These are phyloP conservation scores for Tuber calosporum DNA, from an alignment of 495 filamentous ascomycete genomes.

Conservation along the genomic window DNA sequence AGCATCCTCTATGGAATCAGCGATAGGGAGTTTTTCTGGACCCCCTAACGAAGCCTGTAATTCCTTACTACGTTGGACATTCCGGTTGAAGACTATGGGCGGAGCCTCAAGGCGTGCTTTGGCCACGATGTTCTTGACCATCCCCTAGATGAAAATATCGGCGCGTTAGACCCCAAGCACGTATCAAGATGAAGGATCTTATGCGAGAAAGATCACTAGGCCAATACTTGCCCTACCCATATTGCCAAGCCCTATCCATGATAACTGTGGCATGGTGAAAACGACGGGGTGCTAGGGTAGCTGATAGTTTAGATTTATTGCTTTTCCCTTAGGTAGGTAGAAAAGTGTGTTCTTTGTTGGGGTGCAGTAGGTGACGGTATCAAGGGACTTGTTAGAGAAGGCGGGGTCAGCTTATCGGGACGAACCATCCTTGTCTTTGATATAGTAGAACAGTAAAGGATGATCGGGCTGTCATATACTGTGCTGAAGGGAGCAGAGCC, in stretches of 20 bases:
- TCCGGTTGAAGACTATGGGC: constrained; percentile 75
- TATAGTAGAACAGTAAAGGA: too few species aligned
- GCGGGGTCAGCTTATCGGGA: background rate
- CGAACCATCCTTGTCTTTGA: background rate
- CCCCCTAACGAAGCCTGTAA: constrained; percentile 51
- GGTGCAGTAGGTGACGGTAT: background rate
- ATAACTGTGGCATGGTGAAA: constrained; percentile 45
- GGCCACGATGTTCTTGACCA: constrained; percentile 71
- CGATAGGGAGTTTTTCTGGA: constrained; percentile 54
- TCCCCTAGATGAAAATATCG: constrained; percentile 54
- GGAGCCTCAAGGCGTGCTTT: constrained; percentile 66
- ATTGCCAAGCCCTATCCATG: constrained; percentile 87
- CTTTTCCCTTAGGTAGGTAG: background rate
- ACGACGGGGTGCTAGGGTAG: background rate
- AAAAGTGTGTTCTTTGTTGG: background rate
- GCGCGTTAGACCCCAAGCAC: background rate
- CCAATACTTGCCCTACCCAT: constrained; percentile 67
- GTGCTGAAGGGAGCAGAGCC: too few species aligned
- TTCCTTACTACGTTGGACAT: constrained; percentile 52
- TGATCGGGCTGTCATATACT: too few species aligned
- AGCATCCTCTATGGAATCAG: constrained; percentile 56
- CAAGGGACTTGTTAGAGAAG: background rate
- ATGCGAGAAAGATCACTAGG: background rate
- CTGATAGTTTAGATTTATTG: background rate
- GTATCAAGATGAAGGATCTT: background rate